Percentiles rank a stretch among this genome's conserved stretches.
Conservation (phyloP, 305 asterid species). For the Fraxinus velutina region DNA sequence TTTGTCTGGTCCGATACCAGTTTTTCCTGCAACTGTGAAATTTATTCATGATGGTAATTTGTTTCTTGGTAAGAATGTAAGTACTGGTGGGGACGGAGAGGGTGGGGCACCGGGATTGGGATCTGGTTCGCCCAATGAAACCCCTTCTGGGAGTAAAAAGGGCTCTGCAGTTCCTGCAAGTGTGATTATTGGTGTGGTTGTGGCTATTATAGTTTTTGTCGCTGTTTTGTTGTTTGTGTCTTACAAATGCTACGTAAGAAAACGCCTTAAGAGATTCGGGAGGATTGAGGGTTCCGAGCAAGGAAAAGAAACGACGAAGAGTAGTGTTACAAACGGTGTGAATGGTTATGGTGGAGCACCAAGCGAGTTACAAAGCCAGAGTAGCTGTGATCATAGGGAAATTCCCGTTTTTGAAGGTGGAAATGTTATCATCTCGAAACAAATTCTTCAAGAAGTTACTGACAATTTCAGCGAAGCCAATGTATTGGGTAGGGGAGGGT, state of each 20-base stretch:
- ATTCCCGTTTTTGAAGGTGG: constrained; percentile 76
- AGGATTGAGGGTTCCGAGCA: constrained; percentile 54
- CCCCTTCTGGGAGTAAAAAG: constrained; percentile 35
- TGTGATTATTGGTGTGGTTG: constrained; percentile 70
- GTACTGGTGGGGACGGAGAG: constrained; percentile 35
- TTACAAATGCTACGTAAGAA: constrained; percentile 60
- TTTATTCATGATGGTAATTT: constrained; percentile 47
- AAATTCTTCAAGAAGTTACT: constrained; percentile 78
- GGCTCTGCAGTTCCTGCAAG: constrained; percentile 46
- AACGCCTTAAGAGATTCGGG: constrained; percentile 50
- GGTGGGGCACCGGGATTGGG: constrained; percentile 29
- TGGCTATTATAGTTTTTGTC: constrained; percentile 55
- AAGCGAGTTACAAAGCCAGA: constrained; percentile 67
- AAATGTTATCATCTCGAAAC: constrained; percentile 64
- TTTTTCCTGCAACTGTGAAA: constrained; percentile 45
- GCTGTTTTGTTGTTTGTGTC: constrained; percentile 66
- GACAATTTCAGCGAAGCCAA: constrained; percentile 62
- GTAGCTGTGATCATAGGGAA: constrained; percentile 72
- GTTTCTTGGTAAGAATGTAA: constrained; percentile 51
- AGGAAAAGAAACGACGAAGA: constrained; percentile 54
- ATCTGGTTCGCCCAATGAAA: constrained; percentile 29
- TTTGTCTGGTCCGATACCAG: constrained; percentile 55
- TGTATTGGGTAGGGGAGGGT: constrained; percentile 81
- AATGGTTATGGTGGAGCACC: constrained; percentile 39
- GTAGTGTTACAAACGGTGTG: constrained; percentile 33